Percentiles rank a stretch among this genome's conserved stretches.
These are phyloP conservation scores for Trypanosoma platydactyli DNA, from an alignment of 208 protist genomes.

Conservation along the genomic window DNA sequence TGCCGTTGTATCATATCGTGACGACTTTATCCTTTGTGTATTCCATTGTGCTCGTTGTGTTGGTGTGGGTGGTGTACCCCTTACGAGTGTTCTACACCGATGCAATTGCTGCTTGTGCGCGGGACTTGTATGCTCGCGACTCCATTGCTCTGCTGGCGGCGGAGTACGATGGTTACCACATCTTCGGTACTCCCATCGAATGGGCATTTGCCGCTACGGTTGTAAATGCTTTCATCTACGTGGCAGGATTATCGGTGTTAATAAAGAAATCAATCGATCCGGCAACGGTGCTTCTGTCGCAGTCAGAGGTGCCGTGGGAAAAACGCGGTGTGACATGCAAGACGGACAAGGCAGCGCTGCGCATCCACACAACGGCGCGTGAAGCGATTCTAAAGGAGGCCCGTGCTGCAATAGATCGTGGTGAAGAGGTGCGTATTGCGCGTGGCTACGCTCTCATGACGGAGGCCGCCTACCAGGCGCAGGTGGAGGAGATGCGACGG, in stretches of 20 bases:
- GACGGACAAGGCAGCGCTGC: conserved; percentile 68
- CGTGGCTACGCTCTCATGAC: conserved; percentile 86
- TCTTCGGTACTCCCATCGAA: conserved; percentile 70
- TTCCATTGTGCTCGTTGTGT: conserved; percentile 52
- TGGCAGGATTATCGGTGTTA: conserved; percentile 37
- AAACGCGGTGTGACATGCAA: conserved; percentile 51
- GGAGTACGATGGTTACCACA: conserved; percentile 67
- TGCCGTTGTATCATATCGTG: conserved; percentile 80
- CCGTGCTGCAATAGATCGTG: conserved; percentile 55
- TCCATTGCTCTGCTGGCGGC: conserved; percentile 32
- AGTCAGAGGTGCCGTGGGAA: conserved; percentile 83
- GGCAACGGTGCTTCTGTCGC: conserved; percentile 63
- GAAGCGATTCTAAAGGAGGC: conserved; percentile 83
- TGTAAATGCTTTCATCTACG: conserved; percentile 54
- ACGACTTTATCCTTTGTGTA: conserved; percentile 55
- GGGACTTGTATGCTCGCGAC: conserved; percentile 26
- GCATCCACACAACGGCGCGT: conserved; percentile 81
- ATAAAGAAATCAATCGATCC: conserved; percentile 49
- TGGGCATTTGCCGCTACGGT: conserved; percentile 68
- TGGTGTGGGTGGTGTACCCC: conserved; percentile 55
- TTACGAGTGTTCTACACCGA: conserved; percentile 51
- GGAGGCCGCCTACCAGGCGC: conserved; percentile 71
- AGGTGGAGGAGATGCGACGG: conserved; percentile 78
- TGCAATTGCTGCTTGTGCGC: conserved; percentile 54
- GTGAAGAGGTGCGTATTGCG: conserved; percentile 79